These are phyloP conservation scores for Fusarium penzigii DNA, from an alignment of 2,329 filamentous ascomycete species.

Conservation along the genomic window DNA sequence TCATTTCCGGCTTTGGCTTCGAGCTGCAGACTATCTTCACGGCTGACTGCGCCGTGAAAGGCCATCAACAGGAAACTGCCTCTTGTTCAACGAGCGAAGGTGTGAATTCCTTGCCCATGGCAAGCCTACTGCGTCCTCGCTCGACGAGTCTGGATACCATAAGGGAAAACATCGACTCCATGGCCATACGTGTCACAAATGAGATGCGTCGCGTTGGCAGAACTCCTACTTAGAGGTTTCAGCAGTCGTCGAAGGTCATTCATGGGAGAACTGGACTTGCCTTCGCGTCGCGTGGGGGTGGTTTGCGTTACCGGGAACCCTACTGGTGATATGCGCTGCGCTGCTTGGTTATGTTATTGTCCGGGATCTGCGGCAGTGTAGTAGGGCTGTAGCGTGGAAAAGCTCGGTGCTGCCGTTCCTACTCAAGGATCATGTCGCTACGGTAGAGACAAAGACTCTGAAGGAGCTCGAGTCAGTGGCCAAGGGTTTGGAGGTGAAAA, in stretches of 20 bases:
- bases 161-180: slow-evolving; percentile 7
- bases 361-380: not conserved
- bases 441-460: not conserved
- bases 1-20: not conserved
- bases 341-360: slow-evolving; percentile 2
- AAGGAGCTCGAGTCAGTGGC: slow-evolving; percentile 1
- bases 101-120: not conserved
- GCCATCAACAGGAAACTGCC: not conserved
- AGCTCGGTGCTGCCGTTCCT: slow-evolving; percentile 4
- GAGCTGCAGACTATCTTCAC: not conserved
- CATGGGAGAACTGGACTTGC: slow-evolving; percentile 1
- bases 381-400: not conserved
- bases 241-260: not conserved
- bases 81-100: not conserved
- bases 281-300: slow-evolving; percentile 4
- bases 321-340: not conserved
- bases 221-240: not conserved
- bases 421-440: slow-evolving; percentile 1
- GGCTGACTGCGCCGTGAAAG: not conserved
- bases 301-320: slow-evolving; percentile 2
- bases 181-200: slow-evolving; percentile 5
- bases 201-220: slow-evolving; percentile 3
- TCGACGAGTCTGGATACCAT: slow-evolving; percentile 4
- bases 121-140: slow-evolving; percentile 1
- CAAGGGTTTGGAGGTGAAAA: not conserved